A percentile compares a stretch with the other conserved stretches of the same genome.
These are phyloP conservation scores for Dactylella cylindrospora DNA, from an alignment of 2,329 filamentous ascomycete species.

Conservation along the genomic window DNA sequence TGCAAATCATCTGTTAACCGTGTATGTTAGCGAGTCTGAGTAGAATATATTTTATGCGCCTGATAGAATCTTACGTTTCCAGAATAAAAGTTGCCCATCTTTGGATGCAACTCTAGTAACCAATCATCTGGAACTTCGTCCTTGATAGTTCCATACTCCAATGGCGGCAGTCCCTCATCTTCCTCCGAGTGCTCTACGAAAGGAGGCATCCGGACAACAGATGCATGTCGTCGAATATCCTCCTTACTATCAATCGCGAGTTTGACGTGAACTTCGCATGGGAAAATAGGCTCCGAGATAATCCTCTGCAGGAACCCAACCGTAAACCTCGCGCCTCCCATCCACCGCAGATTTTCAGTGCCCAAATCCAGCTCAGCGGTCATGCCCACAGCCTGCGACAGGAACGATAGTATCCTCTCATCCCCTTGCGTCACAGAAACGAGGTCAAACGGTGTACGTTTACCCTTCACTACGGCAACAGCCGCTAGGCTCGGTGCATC, in stretches of 20 bases:
- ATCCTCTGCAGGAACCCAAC: conserved; percentile 79
- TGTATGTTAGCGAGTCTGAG: not conserved
- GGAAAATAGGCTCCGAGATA: conserved; percentile 75
- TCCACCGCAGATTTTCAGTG: conserved; percentile 89
- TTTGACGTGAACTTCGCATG: conserved; percentile 84
- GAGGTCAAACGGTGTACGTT: conserved; percentile 76
- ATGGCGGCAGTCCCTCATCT: conserved; percentile 64
- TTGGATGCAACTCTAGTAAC: conserved; percentile 71
- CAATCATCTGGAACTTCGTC: conserved; percentile 77
- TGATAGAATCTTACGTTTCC: conserved; percentile 73
- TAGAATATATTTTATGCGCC: not conserved
- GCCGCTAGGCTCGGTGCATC: conserved; percentile 73
- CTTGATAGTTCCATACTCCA: conserved; percentile 77
- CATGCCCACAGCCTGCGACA: conserved; percentile 86
- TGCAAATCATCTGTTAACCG: conserved; percentile 76
- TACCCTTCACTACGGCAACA: conserved; percentile 76
- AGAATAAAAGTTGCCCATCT: conserved; percentile 86
- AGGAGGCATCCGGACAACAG: conserved; percentile 50
- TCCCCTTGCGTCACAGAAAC: conserved; percentile 83
- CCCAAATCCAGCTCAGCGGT: conserved; percentile 86
- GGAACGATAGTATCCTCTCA: conserved; percentile 75
- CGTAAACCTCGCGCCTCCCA: conserved; percentile 82
- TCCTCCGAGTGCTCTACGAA: conserved; percentile 36
- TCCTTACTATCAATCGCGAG: conserved; percentile 76
- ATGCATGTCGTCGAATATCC: conserved; percentile 60